Conservation (phyloP, 805 yeast genomes). For the Pichia scutulata region DNA sequence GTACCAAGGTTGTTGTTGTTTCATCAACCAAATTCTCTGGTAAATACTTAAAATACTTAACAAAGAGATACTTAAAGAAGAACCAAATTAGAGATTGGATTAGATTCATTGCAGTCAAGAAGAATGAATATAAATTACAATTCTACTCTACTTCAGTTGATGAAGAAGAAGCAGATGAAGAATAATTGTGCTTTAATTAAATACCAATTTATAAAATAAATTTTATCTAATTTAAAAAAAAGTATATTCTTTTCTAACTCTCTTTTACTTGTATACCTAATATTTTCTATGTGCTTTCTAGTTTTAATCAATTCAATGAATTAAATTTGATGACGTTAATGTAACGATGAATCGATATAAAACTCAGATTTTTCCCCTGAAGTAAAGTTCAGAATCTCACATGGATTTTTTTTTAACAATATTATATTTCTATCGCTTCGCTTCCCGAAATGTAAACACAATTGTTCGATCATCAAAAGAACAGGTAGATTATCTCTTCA, state of each 20-base stretch:
- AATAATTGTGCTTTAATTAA: constrained; percentile 40
- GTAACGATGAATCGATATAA: not conserved
- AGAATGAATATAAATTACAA: constrained; percentile 93
- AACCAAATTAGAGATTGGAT: constrained; percentile 99
- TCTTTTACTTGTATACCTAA: not conserved
- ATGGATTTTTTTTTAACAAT: not conserved
- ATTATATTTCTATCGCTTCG: not conserved
- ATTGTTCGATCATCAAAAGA: too few relatives aligned
- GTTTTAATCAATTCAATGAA: not conserved
- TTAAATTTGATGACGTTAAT: not conserved
- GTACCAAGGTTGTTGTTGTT: constrained; percentile 79
- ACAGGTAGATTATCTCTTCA: too few relatives aligned
- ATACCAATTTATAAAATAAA: constrained; percentile 1
- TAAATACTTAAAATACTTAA: constrained; percentile 98
- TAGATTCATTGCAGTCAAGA: constrained; percentile 94
- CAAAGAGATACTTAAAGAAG: constrained; percentile 99
- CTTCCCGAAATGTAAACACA: not conserved
- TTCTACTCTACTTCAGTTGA: constrained; percentile 97
- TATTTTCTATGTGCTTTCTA: not conserved
- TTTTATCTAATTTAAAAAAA: constrained; percentile 1
- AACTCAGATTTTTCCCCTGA: not conserved
- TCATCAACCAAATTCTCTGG: constrained; percentile 96
- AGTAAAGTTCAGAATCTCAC: not conserved
- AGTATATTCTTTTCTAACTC: constrained; percentile 6
- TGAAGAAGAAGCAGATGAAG: constrained; percentile 75